Evolutionary conservation across 306 rosid genomes (phyloP).

Genomic region (Fragaria nilgerrensis): DNA sequence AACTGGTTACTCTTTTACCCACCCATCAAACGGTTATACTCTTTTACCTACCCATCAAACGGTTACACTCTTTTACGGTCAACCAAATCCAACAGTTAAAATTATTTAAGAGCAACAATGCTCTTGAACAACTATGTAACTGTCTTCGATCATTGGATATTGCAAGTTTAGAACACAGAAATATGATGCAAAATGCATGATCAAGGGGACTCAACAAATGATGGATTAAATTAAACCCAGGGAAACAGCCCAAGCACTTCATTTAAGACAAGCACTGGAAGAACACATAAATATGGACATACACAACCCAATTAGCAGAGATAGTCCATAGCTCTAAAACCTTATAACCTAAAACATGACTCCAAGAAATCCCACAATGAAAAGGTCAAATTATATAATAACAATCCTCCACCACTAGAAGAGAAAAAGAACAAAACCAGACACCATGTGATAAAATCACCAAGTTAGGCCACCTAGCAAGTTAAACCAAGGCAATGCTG

Average conservation of each 20-base stretch:
- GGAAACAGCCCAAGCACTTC: slow-evolving; percentile 60
- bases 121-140: neutral
- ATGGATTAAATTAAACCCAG: slow-evolving; percentile 15
- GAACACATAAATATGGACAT: slow-evolving; percentile 62
- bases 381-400: slow-evolving; percentile 70
- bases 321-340: slow-evolving; percentile 47
- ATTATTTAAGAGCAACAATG: neutral
- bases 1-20: neutral
- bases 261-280: slow-evolving; percentile 45
- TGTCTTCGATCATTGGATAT: neutral
- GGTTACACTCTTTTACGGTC: neutral
- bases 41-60: neutral
- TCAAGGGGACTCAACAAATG: neutral
- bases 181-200: neutral
- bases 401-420: slow-evolving; percentile 46
- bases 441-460: slow-evolving; percentile 31
- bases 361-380: slow-evolving; percentile 62
- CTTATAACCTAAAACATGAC: slow-evolving; percentile 67
- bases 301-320: slow-evolving; percentile 84
- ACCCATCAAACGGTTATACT: neutral
- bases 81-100: neutral
- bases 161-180: neutral
- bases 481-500: slow-evolving; percentile 93
- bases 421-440: slow-evolving; percentile 53
- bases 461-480: slow-evolving; percentile 74